phyloP scores from a whole-genome alignment of 2,329 filamentous ascomycete species.

The Teratosphaeriaceae sp. region DNA sequence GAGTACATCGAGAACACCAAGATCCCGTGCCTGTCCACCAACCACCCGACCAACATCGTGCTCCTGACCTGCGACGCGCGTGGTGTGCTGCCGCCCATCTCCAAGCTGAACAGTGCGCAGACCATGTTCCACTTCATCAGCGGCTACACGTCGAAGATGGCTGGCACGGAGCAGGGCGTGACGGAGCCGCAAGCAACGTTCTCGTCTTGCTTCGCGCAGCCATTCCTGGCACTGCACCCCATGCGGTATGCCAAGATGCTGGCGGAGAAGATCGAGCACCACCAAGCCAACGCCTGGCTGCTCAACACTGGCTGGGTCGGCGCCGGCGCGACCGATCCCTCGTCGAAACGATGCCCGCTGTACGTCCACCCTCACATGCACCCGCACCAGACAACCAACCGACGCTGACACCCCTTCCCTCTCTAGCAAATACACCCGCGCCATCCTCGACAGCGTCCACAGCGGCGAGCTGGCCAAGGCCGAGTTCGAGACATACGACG shows the following conservation, averaged over 20 bases:
- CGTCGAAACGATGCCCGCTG: slow-evolving; percentile 92
- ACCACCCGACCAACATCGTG: slow-evolving; percentile 94
- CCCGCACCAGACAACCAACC: too few species aligned
- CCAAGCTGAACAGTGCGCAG: slow-evolving; percentile 87
- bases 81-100: slow-evolving; percentile 95
- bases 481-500: slow-evolving; percentile 90
- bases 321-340: slow-evolving; percentile 74
- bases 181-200: slow-evolving; percentile 98
- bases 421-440: slow-evolving; percentile 77
- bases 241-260: slow-evolving; percentile 99
- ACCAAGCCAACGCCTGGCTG: slow-evolving; percentile 96
- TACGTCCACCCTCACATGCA: too few species aligned
- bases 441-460: slow-evolving; percentile 95
- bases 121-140: slow-evolving; percentile 99
- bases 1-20: slow-evolving; percentile 99
- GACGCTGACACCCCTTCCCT: too few species aligned
- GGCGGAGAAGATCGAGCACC: slow-evolving; percentile 91
- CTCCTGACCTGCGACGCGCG: slow-evolving; percentile 96
- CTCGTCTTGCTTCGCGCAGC: slow-evolving; percentile 98
- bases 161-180: slow-evolving; percentile 93
- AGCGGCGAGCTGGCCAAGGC: slow-evolving; percentile 87
- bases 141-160: slow-evolving; percentile 99
- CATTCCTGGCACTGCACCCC: slow-evolving; percentile 96
- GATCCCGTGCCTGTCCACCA: slow-evolving; percentile 84
- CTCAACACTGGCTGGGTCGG: slow-evolving; percentile 98